Evolutionary conservation across 768 basidiomycete genomes (phyloP).

Genomic region (Mycena rosella): DNA sequence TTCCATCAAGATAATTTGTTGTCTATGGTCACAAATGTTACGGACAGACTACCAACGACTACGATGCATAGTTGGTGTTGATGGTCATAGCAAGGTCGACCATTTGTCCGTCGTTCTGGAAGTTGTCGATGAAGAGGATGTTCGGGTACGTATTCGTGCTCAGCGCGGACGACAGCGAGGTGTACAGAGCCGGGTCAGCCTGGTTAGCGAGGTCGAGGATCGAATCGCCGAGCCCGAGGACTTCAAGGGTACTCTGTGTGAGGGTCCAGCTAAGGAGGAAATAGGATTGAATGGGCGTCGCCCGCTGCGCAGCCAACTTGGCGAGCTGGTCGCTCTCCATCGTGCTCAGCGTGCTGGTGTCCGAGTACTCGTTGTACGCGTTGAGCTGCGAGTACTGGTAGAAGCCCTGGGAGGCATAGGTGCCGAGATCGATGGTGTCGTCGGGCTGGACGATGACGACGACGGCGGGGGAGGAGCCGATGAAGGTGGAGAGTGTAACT

Average conservation of each 20-base stretch:
- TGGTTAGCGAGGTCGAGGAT: conserved; percentile 14
- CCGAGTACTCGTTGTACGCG: conserved; percentile 24
- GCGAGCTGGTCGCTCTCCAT: conserved; percentile 29
- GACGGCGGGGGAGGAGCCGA: conserved; percentile 19
- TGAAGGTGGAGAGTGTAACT: conserved; percentile 24
- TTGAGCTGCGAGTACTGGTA: conserved; percentile 28
- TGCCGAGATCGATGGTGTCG: conserved; percentile 11
- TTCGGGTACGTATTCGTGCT: conserved; percentile 23
- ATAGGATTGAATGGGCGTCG: conserved; percentile 1
- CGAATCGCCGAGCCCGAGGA: conserved; percentile 22
- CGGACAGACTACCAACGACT: conserved; percentile 1
- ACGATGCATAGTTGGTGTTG: conserved; percentile 21
- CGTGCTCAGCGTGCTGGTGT: conserved; percentile 19
- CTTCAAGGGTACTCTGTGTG: conserved; percentile 11
- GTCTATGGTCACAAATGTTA: not conserved
- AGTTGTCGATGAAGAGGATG: conserved; percentile 25
- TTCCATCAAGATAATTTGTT: not conserved
- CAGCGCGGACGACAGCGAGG: conserved; percentile 18
- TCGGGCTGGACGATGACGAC: conserved; percentile 25
- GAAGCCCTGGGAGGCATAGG: conserved; percentile 16
- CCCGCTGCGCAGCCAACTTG: conserved; percentile 21
- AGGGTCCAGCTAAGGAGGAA: conserved; percentile 27
- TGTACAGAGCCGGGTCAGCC: conserved; percentile 16
- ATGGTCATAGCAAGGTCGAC: conserved; percentile 21
- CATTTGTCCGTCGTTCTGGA: conserved; percentile 23